Evolutionary conservation across 805 yeast genomes (phyloP).

Genomic region (Maudiozyma saulgeensis): DNA sequence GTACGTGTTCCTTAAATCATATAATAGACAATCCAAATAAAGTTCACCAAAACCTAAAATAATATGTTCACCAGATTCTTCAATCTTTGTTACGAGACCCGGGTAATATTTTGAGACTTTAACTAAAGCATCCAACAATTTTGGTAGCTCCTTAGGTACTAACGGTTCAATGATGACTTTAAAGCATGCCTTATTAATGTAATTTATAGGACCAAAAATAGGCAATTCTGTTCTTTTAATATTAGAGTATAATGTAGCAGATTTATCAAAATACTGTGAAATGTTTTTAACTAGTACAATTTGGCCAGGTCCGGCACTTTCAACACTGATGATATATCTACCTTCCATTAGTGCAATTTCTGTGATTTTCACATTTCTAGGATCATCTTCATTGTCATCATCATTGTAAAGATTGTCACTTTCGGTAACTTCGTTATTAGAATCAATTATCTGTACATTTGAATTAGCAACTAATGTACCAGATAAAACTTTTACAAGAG

Average conservation of each 20-base stretch:
- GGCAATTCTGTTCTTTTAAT: slow-evolving; percentile 7
- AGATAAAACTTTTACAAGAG: slow-evolving; percentile 47
- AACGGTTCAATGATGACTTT: slow-evolving; percentile 79
- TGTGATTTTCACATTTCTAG: slow-evolving; percentile 18
- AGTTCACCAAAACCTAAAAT: slow-evolving; percentile 80
- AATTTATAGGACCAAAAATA: slow-evolving; percentile 29
- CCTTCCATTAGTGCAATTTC: slow-evolving; percentile 54
- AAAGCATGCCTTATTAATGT: slow-evolving; percentile 42
- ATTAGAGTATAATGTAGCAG: slow-evolving; percentile 42
- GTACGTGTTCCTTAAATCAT: slow-evolving; percentile 59
- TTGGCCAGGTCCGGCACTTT: slow-evolving; percentile 52
- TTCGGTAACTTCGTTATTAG: slow-evolving; percentile 13
- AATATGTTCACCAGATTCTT: slow-evolving; percentile 82
- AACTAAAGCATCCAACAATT: slow-evolving; percentile 59
- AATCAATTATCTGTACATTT: slow-evolving; percentile 45
- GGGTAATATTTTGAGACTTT: slow-evolving; percentile 54
- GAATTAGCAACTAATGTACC: slow-evolving; percentile 48
- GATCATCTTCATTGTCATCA: slow-evolving; percentile 44
- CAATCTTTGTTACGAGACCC: slow-evolving; percentile 60
- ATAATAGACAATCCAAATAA: slow-evolving; percentile 72
- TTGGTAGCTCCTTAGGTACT: slow-evolving; percentile 69
- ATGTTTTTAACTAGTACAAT: slow-evolving; percentile 61
- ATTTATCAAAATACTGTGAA: slow-evolving; percentile 42
- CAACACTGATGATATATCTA: slow-evolving; percentile 51
- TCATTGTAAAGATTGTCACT: slow-evolving; percentile 32